Evolutionary conservation across 306 rosid genomes (phyloP), one percentile per base, ranked within the genome.

Genomic region (Lathyrus oleraceus): DNA sequence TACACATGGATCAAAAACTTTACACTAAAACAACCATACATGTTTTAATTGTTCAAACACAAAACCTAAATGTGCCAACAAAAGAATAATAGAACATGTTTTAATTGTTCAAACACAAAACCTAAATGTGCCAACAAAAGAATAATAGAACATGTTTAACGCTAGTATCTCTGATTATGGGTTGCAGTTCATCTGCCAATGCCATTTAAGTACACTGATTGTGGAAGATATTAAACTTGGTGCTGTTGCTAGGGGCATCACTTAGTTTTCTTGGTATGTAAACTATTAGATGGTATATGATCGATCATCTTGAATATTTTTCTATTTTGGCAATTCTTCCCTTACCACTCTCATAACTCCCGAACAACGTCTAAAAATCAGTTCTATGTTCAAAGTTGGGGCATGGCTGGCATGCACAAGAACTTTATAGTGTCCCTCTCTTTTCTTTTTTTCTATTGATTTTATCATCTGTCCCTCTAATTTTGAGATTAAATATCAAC

Each of bases 201-300:
- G 68, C 61, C 40, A 44, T 53, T 36, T 76, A 21, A 44, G 56
- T 30, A 32, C 59, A 65, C 36, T 35, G 23, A 38, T 35, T 64
- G 36, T 65, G 65, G 60, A 77, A 71, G 21, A 47, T 49, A 56
- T 77, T 39, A 71, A 44, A 71, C 25, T 40, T 27, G 9, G 61
- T 12, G 15, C 39, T 43, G 54, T 68, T 43, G 27, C 64, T 35
- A 7, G 10, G 36, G 39, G 39, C 39, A 35, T 35, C 39, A 35
- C 39, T 51, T 17, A 9, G 30, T 32, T 61, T 20, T 61, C 25
- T 61, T 39, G 58, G 27, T 51, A 61, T 60, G 28, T 60, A 17
- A 14, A 39, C 43, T 69, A 62, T 62, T 70, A 25, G 35, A 28
- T 39, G 38, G 65, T 17, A 61, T 17, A 61, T 19, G 65, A n/a